Evolutionary conservation across 2,329 filamentous ascomycete species (phyloP).

Genomic region (Biscogniauxia sp.): DNA sequence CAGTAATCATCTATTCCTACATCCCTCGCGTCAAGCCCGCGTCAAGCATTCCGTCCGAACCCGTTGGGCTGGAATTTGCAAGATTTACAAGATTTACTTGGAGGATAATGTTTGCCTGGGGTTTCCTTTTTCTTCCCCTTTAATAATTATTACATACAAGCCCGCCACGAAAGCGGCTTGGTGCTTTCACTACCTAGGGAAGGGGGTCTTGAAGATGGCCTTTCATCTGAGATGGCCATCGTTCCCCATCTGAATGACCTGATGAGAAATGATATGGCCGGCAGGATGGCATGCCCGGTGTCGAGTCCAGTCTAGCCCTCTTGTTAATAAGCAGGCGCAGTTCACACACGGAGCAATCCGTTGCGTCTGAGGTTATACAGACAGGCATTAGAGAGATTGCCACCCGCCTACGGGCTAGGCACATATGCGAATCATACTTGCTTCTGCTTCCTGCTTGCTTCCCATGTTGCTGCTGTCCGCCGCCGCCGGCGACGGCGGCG

Average conservation of each 20-base stretch:
- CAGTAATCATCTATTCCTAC: conserved; percentile 23
- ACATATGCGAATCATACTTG: conserved; percentile 44
- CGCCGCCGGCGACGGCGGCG: conserved; percentile 16
- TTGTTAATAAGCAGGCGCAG: conserved; percentile 13
- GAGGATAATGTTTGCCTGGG: background rate
- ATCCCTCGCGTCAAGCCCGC: conserved; percentile 16
- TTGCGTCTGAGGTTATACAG: conserved; percentile 23
- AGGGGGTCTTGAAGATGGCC: background rate
- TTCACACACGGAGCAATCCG: conserved; percentile 19
- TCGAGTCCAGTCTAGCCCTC: conserved; percentile 12
- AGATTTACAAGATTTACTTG: conserved; percentile 23
- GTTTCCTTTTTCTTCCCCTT: background rate
- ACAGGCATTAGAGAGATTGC: conserved; percentile 24
- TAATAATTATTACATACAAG: background rate
- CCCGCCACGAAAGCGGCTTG: background rate
- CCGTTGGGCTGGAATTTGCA: conserved; percentile 15
- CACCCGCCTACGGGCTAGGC: conserved; percentile 22
- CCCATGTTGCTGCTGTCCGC: conserved; percentile 21
- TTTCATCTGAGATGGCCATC: background rate
- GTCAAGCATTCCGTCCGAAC: conserved; percentile 12
- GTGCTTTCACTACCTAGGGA: background rate
- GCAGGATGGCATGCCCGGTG: background rate
- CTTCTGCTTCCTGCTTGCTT: conserved; percentile 32
- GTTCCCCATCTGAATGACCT: background rate
- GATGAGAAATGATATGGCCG: background rate